Evolutionary conservation across 305 asterid species (phyloP).

Genomic region (Fraxinus albicans): DNA sequence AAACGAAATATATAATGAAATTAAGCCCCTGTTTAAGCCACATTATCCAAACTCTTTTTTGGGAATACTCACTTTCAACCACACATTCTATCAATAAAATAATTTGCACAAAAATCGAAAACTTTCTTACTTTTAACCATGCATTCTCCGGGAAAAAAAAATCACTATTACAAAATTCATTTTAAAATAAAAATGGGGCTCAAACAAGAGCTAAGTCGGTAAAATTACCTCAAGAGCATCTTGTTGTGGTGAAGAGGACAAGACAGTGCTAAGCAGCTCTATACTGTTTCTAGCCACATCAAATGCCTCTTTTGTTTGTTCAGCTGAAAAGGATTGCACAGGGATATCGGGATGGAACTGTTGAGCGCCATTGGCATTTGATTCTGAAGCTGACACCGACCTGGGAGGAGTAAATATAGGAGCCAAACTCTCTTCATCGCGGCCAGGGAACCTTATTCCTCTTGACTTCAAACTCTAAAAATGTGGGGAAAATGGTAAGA

Average conservation of each 20-base stretch:
- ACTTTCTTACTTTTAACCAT: too few species aligned
- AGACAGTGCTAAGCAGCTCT: slow-evolving; percentile 88
- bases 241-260: slow-evolving; percentile 95
- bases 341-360: slow-evolving; percentile 65
- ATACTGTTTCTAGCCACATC: slow-evolving; percentile 95
- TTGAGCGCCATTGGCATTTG: slow-evolving; percentile 44
- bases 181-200: neutral
- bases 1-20: neutral
- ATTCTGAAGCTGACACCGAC: slow-evolving; percentile 58
- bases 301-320: slow-evolving; percentile 90
- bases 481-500: neutral
- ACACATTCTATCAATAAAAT: neutral
- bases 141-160: neutral
- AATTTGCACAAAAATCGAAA: neutral
- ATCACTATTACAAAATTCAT: neutral
- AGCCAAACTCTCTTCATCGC: slow-evolving; percentile 89
- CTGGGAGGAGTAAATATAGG: slow-evolving; percentile 95
- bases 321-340: slow-evolving; percentile 63
- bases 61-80: neutral
- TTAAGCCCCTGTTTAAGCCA: neutral
- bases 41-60: neutral
- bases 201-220: neutral
- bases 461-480: slow-evolving; percentile 87
- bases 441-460: slow-evolving; percentile 96
- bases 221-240: slow-evolving; percentile 84